Evolutionary conservation across 1,284 basidiomycete species (phyloP).

Genomic region (Tilletia walkeri): DNA sequence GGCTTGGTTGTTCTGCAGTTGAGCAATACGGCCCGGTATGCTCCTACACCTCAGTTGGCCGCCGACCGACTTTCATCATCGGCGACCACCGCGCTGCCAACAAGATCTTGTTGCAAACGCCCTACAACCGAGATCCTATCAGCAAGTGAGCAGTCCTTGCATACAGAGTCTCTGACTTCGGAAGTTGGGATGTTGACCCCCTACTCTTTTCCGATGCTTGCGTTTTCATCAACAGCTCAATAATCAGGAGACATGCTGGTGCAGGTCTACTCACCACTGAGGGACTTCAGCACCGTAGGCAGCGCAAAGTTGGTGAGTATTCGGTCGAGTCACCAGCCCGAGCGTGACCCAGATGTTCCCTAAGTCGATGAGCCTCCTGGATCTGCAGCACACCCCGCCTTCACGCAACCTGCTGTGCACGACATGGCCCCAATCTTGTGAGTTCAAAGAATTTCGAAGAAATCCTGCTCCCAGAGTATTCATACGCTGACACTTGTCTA

Average conservation of each 20-base stretch:
- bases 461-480: too few species aligned
- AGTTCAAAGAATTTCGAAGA: background rate
- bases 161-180: background rate
- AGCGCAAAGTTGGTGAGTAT: background rate
- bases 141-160: background rate
- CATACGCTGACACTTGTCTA: background rate
- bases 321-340: too few species aligned
- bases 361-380: too few species aligned
- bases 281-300: background rate
- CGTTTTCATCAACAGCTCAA: background rate
- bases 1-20: background rate
- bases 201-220: background rate
- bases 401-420: background rate
- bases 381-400: background rate
- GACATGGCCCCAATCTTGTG: constrained; percentile 14
- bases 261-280: background rate
- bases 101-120: background rate
- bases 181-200: too few species aligned
- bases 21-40: background rate
- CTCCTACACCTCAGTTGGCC: background rate
- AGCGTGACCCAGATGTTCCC: too few species aligned
- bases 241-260: background rate
- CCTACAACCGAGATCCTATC: background rate
- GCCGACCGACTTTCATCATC: background rate
- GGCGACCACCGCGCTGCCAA: constrained; percentile 3